Percentiles rank a stretch among this genome's conserved stretches.
These are phyloP conservation scores for Penicillium sp. DNA, from an alignment of 2,329 filamentous ascomycete genomes.

Conservation along the genomic window DNA sequence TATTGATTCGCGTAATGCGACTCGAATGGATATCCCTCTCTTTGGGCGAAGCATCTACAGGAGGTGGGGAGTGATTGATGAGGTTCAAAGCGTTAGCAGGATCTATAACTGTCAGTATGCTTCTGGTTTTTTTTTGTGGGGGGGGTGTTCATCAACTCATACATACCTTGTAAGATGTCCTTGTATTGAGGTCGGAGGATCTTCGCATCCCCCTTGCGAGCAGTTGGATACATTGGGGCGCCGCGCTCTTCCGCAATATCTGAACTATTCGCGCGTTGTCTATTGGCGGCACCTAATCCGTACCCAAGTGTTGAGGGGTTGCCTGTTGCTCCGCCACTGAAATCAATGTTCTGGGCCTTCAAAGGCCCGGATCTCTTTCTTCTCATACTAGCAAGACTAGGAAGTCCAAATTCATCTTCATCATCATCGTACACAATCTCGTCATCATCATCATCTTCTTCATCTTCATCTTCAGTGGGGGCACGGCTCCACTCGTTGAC, in stretches of 20 bases:
- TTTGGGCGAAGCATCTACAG: slow-evolving; percentile 72
- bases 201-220: slow-evolving; percentile 89
- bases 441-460: slow-evolving; percentile 59
- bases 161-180: slow-evolving; percentile 74
- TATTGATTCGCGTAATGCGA: slow-evolving; percentile 91
- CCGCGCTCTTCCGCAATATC: slow-evolving; percentile 92
- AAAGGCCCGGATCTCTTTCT: slow-evolving; percentile 55
- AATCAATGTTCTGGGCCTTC: slow-evolving; percentile 45
- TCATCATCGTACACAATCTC: slow-evolving; percentile 80
- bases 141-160: neutral
- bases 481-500: slow-evolving; percentile 73
- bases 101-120: slow-evolving; percentile 39
- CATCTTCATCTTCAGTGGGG: slow-evolving; percentile 58
- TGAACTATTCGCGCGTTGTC: slow-evolving; percentile 76
- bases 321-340: slow-evolving; percentile 32
- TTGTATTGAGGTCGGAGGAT: slow-evolving; percentile 97
- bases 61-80: slow-evolving; percentile 78
- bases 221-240: slow-evolving; percentile 75
- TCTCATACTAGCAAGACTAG: slow-evolving; percentile 88
- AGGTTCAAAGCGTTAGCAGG: slow-evolving; percentile 94
- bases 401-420: slow-evolving; percentile 92
- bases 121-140: neutral
- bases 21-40: slow-evolving; percentile 83
- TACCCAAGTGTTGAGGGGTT: slow-evolving; percentile 29
- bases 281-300: slow-evolving; percentile 42